phyloP scores from a whole-genome alignment of 352 stramenopile genomes.

The Thraustochytrium sp. region DNA sequence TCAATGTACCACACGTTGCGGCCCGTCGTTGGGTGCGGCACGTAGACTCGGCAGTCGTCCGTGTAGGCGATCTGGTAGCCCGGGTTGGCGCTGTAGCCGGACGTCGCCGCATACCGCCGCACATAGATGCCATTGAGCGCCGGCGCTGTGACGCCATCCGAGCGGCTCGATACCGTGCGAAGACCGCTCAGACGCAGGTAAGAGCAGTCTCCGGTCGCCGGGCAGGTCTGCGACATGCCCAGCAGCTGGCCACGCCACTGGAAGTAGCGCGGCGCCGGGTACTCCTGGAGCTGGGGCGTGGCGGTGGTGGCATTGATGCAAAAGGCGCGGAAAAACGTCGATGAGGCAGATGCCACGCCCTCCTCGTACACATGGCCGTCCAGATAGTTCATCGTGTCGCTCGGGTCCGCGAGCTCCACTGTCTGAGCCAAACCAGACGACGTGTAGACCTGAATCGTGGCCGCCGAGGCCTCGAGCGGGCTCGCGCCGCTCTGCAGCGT shows the following conservation, averaged over 20 bases:
- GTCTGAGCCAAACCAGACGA: background rate
- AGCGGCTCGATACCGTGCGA: background rate
- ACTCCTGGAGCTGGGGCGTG: slow-evolving; percentile 21
- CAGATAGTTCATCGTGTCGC: slow-evolving; percentile 13
- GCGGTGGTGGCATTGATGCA: slow-evolving; percentile 14
- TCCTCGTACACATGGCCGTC: slow-evolving; percentile 39
- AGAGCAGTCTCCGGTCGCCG: slow-evolving; percentile 9
- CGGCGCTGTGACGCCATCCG: slow-evolving; percentile 4
- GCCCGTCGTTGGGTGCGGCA: background rate
- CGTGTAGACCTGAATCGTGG: background rate
- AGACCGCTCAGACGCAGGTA: background rate
- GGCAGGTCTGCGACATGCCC: background rate
- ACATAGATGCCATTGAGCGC: slow-evolving; percentile 22
- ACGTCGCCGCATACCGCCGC: background rate
- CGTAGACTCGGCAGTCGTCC: background rate
- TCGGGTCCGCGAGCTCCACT: background rate
- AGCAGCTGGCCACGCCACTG: slow-evolving; percentile 19
- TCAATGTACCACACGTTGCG: background rate
- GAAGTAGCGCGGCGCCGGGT: slow-evolving; percentile 40
- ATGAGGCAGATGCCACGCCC: background rate
- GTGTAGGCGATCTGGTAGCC: background rate
- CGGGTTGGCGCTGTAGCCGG: background rate
- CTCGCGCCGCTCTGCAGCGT: background rate
- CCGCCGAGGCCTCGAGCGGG: background rate
- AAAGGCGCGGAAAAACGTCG: slow-evolving; percentile 8